Conservation (phyloP, 176 grass and related monocot species). For the Eragrostis nindensis region DNA sequence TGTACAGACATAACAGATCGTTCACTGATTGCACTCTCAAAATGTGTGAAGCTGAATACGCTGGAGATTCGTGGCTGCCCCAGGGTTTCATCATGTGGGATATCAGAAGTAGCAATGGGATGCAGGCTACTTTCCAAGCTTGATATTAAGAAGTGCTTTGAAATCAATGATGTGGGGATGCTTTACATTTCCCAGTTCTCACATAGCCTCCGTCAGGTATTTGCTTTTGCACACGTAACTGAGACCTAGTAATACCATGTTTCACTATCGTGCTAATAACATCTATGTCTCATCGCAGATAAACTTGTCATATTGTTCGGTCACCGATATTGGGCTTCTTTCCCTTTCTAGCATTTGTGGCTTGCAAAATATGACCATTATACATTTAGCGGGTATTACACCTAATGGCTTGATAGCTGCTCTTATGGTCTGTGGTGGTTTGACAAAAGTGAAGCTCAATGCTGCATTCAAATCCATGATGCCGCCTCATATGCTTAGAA, state of each 20-base stretch:
- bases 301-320: slow-evolving; percentile 85
- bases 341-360: slow-evolving; percentile 79
- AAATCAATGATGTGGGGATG: slow-evolving; percentile 74
- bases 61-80: slow-evolving; percentile 76
- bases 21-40: slow-evolving; percentile 64
- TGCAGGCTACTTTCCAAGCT: slow-evolving; percentile 74
- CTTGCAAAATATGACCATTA: slow-evolving; percentile 73
- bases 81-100: slow-evolving; percentile 54
- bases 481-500: slow-evolving; percentile 57
- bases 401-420: slow-evolving; percentile 67
- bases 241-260: neutral
- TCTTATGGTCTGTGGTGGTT: slow-evolving; percentile 68
- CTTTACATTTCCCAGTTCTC: slow-evolving; percentile 71
- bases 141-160: slow-evolving; percentile 83
- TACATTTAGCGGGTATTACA: slow-evolving; percentile 70
- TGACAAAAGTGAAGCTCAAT: slow-evolving; percentile 81
- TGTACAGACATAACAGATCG: slow-evolving; percentile 78
- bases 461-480: slow-evolving; percentile 71
- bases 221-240: neutral
- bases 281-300: slow-evolving; percentile 52
- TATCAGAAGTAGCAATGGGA: slow-evolving; percentile 57
- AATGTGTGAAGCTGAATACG: slow-evolving; percentile 63
- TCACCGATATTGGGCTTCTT: slow-evolving; percentile 80
- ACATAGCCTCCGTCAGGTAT: slow-evolving; percentile 67
- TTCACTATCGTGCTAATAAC: slow-evolving; percentile 15